Evolutionary conservation across 2,329 filamentous ascomycete genomes (phyloP).

Genomic region (Pleurostoma richardsiae): DNA sequence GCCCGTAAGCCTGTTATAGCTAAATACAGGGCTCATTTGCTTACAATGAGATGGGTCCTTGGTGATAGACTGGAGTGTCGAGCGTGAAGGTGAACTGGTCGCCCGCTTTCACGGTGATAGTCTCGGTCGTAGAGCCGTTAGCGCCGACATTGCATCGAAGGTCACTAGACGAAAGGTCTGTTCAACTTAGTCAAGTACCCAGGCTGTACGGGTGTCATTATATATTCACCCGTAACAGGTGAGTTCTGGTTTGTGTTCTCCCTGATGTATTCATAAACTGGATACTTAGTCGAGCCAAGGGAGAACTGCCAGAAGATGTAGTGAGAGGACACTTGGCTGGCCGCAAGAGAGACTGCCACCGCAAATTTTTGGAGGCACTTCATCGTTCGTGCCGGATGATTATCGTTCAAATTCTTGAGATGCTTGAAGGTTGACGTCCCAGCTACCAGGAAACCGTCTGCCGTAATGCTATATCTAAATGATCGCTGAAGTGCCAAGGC

Average conservation of each 20-base stretch:
- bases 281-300: slow-evolving; percentile 23
- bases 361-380: slow-evolving; percentile 21
- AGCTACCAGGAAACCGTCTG: too few relatives aligned
- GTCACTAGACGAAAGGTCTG: slow-evolving; percentile 30
- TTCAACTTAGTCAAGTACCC: neutral
- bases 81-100: slow-evolving; percentile 30
- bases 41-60: slow-evolving; percentile 32
- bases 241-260: slow-evolving; percentile 43
- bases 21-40: neutral
- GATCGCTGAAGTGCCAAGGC: too few relatives aligned
- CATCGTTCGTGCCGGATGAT: slow-evolving; percentile 16
- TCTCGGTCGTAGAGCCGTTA: slow-evolving; percentile 24
- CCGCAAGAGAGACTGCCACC: slow-evolving; percentile 23
- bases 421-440: too few relatives aligned
- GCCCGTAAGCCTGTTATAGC: slow-evolving; percentile 1
- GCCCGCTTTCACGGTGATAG: slow-evolving; percentile 27
- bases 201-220: too few relatives aligned
- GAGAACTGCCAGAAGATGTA: slow-evolving; percentile 36
- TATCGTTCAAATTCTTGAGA: too few relatives aligned
- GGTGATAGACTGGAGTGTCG: slow-evolving; percentile 35
- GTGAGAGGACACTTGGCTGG: slow-evolving; percentile 26
- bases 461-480: too few relatives aligned
- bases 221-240: slow-evolving; percentile 30
- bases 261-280: slow-evolving; percentile 33
- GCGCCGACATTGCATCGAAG: slow-evolving; percentile 35